Conservation (phyloP, 2,329 filamentous ascomycete species). For the Fusarium robinianum region DNA sequence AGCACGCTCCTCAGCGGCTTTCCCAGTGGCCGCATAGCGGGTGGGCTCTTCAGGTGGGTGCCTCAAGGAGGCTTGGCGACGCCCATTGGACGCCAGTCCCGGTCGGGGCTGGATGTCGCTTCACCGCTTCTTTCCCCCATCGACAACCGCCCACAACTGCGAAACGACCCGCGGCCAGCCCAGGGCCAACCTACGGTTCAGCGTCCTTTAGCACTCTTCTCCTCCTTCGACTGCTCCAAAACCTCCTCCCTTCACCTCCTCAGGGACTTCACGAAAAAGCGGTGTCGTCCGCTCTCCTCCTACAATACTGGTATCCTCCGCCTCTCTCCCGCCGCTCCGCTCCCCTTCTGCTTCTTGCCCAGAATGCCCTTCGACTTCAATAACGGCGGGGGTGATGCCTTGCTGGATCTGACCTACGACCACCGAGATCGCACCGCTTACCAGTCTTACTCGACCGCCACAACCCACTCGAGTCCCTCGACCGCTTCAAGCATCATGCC, state of each 20-base stretch:
- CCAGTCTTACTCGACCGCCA: slow-evolving; percentile 36
- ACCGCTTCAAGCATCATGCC: slow-evolving; percentile 43
- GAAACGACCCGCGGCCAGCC: slow-evolving; percentile 25
- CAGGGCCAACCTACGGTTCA: slow-evolving; percentile 33
- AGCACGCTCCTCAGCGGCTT: slow-evolving; percentile 6
- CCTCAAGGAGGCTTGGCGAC: slow-evolving; percentile 37
- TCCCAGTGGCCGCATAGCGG: slow-evolving; percentile 33
- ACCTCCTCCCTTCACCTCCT: slow-evolving; percentile 37
- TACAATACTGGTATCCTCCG: slow-evolving; percentile 44
- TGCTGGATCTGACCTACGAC: slow-evolving; percentile 65
- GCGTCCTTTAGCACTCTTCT: slow-evolving; percentile 35
- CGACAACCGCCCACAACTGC: slow-evolving; percentile 36
- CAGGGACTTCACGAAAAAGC: slow-evolving; percentile 48
- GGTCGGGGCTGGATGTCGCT: slow-evolving; percentile 42
- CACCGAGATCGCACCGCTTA: slow-evolving; percentile 58
- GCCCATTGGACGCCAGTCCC: slow-evolving; percentile 43
- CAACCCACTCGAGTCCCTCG: slow-evolving; percentile 41
- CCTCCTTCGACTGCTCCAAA: slow-evolving; percentile 36
- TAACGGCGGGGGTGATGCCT: slow-evolving; percentile 59
- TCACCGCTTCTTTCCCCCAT: slow-evolving; percentile 47
- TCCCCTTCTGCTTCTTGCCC: slow-evolving; percentile 42
- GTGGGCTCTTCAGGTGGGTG: slow-evolving; percentile 28
- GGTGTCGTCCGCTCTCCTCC: slow-evolving; percentile 47
- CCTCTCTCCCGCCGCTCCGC: slow-evolving; percentile 38
- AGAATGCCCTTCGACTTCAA: slow-evolving; percentile 65